phyloP scores from a whole-genome alignment of 306 rosid species.

The Luffa aegyptiaca region DNA sequence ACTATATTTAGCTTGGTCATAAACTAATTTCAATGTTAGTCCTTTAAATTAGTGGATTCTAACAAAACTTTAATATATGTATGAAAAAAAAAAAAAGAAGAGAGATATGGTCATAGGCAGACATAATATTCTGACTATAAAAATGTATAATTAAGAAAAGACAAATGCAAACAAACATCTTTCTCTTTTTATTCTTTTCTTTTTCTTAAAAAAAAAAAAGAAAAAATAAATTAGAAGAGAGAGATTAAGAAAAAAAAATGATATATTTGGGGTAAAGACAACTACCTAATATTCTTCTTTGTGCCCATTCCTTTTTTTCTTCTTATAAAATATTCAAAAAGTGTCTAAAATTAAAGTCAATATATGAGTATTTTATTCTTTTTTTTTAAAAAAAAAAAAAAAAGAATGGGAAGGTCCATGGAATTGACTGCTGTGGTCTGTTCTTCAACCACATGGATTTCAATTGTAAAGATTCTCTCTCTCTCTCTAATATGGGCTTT shows the following conservation, averaged over 20 bases:
- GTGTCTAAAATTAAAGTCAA: background rate
- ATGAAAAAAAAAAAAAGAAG: no score
- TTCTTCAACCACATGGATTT: background rate
- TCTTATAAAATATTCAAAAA: background rate
- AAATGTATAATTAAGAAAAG: no score
- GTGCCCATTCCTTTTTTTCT: background rate
- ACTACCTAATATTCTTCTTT: background rate
- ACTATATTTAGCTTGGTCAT: background rate
- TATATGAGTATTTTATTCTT: background rate
- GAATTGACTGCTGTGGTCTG: background rate
- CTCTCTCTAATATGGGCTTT: background rate
- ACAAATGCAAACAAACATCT: no score
- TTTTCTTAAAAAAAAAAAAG: no score
- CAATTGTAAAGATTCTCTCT: background rate
- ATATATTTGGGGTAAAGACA: background rate
- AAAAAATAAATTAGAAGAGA: no score
- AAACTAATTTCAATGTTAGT: background rate
- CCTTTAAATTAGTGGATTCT: background rate
- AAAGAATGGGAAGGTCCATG: background rate
- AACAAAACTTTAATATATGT: no score
- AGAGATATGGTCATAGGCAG: no score
- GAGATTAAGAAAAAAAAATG: no score
- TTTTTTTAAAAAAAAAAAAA: no score
- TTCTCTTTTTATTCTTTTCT: no score
- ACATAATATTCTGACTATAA: no score